Base-by-base conservation (phyloP, 345 rosid species). In the Eucalyptus tenuipes region DNA sequence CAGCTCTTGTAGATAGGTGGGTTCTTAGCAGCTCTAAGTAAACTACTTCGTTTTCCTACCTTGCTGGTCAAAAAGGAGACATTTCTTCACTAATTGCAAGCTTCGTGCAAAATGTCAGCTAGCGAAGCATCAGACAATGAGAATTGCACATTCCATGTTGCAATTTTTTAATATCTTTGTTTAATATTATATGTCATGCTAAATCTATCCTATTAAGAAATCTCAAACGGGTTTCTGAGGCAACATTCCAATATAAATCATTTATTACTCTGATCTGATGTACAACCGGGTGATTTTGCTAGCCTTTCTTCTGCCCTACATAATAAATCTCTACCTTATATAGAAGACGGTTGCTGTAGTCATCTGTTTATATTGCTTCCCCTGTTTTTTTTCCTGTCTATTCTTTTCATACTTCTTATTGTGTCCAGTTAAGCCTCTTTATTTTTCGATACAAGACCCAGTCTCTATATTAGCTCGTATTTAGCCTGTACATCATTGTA, bases 1-100 rank as follows among this genome's bases (percentile, higher is more conserved):
- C 94, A 90, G 96, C 94, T 88, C 93, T 98, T 87, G 89, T 90
- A 2, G 99, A 98, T 91, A 98, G 99, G 99, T 98, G 88, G 88
- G 86, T 82, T 87, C 82, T 75, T 7, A 37, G 82, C 82, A 75
- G 47, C 82, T 75, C 82, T 20, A 75, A 20, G 82, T 75, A 20
- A 12, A 75, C 47, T 75, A 75, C 47, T 75, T 75, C 8, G 15
- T 75, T 75, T 37, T 71, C 45, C 24, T 42, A 20, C 82, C 40
- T 75, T 75, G 47, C 82, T 75, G 82, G 27, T 75, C 82, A 75
- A 75, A 75, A 45, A 40, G 29, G 42, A 71, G 45, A 37, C 82
- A 20, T 71, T 44, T 37, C 27, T 75, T 75, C 47, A 75, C 82
- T 20, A 75, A 10, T 75, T 20, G 82, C 82, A 22, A 37, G 42